A percentile compares a stretch with the other conserved stretches of the same genome.
Evolutionary conservation across 441 rosid genomes (phyloP).

Genomic region (Jatropha podagrica): DNA sequence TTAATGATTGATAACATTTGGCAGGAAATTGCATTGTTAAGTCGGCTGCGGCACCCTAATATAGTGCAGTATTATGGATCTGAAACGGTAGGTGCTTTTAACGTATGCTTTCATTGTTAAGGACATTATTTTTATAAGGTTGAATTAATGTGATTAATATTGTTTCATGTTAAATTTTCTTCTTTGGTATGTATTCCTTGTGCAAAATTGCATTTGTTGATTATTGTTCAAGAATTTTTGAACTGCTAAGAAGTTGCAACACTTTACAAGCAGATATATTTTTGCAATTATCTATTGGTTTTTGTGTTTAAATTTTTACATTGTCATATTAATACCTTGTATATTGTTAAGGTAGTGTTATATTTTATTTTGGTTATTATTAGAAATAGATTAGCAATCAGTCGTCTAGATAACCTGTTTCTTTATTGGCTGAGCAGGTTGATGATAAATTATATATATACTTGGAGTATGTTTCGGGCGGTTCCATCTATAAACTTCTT

Average conservation of each 20-base stretch:
- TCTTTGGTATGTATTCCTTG: background rate
- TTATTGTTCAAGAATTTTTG: background rate
- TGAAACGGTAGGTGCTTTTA: slow-evolving; percentile 56
- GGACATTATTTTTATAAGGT: background rate
- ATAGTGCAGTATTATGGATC: slow-evolving; percentile 98
- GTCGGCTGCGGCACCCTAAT: slow-evolving; percentile 81
- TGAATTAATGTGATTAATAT: background rate
- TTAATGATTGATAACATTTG: slow-evolving; percentile 15
- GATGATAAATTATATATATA: slow-evolving; percentile 87
- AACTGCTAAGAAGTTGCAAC: slow-evolving; percentile 3
- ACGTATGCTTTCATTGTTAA: slow-evolving; percentile 1
- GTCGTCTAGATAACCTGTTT: background rate
- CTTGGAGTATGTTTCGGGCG: slow-evolving; percentile 97
- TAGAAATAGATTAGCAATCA: background rate
- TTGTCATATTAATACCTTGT: background rate
- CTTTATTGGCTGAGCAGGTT: slow-evolving; percentile 47
- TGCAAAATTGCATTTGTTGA: background rate
- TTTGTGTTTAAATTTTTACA: background rate
- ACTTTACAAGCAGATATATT: background rate
- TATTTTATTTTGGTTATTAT: background rate
- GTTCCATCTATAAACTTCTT: slow-evolving; percentile 94
- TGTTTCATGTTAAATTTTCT: background rate
- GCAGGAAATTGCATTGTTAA: slow-evolving; percentile 74
- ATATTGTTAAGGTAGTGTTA: background rate
- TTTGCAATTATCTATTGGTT: background rate